A percentile compares a stretch with the other conserved stretches of the same genome.
phyloP scores from a whole-genome alignment of 2,329 filamentous ascomycete species.

The Chaetomium sp. region DNA sequence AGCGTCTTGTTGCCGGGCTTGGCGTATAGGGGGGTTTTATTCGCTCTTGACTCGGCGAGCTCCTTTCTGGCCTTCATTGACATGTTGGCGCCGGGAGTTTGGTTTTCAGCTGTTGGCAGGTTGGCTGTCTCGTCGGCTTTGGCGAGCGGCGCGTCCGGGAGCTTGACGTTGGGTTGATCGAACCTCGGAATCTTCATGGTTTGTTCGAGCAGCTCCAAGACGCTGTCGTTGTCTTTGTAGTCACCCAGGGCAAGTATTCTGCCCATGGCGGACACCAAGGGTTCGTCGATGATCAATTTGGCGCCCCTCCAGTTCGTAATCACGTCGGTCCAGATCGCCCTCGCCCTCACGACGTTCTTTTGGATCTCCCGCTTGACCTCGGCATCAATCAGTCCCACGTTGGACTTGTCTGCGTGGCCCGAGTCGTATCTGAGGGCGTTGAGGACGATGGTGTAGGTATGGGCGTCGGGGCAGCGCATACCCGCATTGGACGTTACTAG shows the following conservation, averaged over 20 bases:
- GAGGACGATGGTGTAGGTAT: slow-evolving; percentile 82
- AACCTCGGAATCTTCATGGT: slow-evolving; percentile 73
- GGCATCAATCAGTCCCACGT: slow-evolving; percentile 36
- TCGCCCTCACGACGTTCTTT: slow-evolving; percentile 64
- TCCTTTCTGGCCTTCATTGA: slow-evolving; percentile 9
- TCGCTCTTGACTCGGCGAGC: slow-evolving; percentile 18
- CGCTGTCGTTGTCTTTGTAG: slow-evolving; percentile 66
- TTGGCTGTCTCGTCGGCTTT: not conserved
- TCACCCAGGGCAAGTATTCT: slow-evolving; percentile 69
- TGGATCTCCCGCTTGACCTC: slow-evolving; percentile 40
- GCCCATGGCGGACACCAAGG: slow-evolving; percentile 79
- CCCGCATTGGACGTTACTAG: slow-evolving; percentile 70
- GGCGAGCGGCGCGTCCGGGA: slow-evolving; percentile 1
- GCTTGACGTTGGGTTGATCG: slow-evolving; percentile 41
- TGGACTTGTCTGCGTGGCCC: slow-evolving; percentile 25
- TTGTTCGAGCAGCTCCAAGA: slow-evolving; percentile 77
- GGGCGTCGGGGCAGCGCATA: slow-evolving; percentile 63
- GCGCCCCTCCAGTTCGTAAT: slow-evolving; percentile 74
- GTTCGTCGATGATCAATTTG: slow-evolving; percentile 72
- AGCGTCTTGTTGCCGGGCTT: slow-evolving; percentile 61
- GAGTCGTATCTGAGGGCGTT: slow-evolving; percentile 66
- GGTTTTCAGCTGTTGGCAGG: not conserved
- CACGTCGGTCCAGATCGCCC: slow-evolving; percentile 79
- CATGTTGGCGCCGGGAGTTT: not conserved
- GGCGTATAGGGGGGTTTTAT: slow-evolving; percentile 39